These are phyloP conservation scores for Candida neerlandica DNA, from an alignment of 1,139 yeast species.

Conservation along the genomic window DNA sequence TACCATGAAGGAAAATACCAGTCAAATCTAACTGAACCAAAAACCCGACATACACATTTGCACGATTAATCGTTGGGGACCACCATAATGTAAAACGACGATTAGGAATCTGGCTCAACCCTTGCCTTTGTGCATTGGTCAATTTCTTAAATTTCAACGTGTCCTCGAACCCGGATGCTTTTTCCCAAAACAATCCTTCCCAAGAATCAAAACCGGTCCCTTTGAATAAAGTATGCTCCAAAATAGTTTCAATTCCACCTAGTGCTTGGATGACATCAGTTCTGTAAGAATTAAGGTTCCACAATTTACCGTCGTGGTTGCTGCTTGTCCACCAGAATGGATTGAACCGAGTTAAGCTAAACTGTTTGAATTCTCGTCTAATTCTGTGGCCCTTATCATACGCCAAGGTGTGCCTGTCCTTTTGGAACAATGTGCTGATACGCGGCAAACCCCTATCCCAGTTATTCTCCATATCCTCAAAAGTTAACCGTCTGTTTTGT, in stretches of 20 bases:
- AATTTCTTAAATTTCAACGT: constrained; percentile 90
- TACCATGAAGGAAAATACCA: constrained; percentile 96
- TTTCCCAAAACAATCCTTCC: constrained; percentile 99
- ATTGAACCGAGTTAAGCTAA: constrained; percentile 67
- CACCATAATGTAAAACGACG: constrained; percentile 98
- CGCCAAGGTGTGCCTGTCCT: constrained; percentile 92
- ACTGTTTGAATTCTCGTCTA: constrained; percentile 78
- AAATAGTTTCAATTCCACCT: constrained; percentile 95
- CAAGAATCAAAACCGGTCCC: constrained; percentile 98
- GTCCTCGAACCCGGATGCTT: constrained; percentile 95
- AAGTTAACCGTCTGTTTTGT: constrained; percentile 82
- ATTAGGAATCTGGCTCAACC: constrained; percentile 96
- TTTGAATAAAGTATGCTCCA: constrained; percentile 92
- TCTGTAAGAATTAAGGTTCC: constrained; percentile 92
- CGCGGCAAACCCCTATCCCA: constrained; percentile 99
- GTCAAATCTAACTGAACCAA: constrained; percentile 94
- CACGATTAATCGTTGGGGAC: constrained; percentile 98
- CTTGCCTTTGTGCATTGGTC: constrained; percentile 97
- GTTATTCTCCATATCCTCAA: constrained; percentile 89
- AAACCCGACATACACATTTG: constrained; percentile 97
- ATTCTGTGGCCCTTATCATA: constrained; percentile 93
- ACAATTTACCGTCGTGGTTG: constrained; percentile 92
- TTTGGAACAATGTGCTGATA: constrained; percentile 91
- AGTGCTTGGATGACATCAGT: constrained; percentile 96
- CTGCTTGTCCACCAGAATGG: constrained; percentile 98